Evolutionary conservation across 768 basidiomycete species (phyloP).

Genomic region (Xanthoconium purpureum): DNA sequence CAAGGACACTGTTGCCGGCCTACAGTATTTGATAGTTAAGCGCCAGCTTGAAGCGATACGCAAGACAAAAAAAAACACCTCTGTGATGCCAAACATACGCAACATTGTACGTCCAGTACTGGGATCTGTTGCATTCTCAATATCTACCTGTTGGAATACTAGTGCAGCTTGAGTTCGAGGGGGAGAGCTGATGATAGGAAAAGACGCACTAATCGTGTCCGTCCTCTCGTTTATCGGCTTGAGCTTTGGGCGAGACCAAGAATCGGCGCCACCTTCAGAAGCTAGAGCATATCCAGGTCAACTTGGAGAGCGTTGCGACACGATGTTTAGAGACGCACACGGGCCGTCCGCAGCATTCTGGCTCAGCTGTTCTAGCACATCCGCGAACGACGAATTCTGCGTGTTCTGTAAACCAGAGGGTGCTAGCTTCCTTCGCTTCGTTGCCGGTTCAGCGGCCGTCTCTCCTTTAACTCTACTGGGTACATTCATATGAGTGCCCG

Average conservation of each 20-base stretch:
- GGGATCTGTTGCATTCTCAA: conserved; percentile 62
- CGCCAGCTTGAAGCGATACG: not conserved
- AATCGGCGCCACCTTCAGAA: conserved; percentile 74
- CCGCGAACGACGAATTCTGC: conserved; percentile 49
- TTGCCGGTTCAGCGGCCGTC: conserved; percentile 35
- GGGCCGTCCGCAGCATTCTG: conserved; percentile 41
- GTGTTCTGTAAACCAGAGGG: conserved; percentile 31
- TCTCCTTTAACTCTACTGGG: conserved; percentile 25
- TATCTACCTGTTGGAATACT: conserved; percentile 98
- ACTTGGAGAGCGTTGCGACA: not conserved
- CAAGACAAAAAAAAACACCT: conserved; percentile 45
- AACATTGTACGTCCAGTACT: conserved; percentile 42
- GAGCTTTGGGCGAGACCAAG: conserved; percentile 67
- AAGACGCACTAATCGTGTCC: conserved; percentile 63
- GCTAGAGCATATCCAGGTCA: conserved; percentile 33
- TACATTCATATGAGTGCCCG: conserved; percentile 2
- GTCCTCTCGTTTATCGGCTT: conserved; percentile 52
- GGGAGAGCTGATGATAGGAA: not conserved
- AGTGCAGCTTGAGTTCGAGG: not conserved
- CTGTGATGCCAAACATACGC: conserved; percentile 88
- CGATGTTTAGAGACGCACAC: conserved; percentile 34
- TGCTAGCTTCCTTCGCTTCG: conserved; percentile 55
- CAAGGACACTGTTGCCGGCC: conserved; percentile 87
- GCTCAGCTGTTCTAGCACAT: conserved; percentile 60
- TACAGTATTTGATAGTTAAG: conserved; percentile 27